Evolutionary conservation across 768 basidiomycete species (phyloP), one percentile per base, ranked within the genome.

Genomic region (Cytidiella melzeri): DNA sequence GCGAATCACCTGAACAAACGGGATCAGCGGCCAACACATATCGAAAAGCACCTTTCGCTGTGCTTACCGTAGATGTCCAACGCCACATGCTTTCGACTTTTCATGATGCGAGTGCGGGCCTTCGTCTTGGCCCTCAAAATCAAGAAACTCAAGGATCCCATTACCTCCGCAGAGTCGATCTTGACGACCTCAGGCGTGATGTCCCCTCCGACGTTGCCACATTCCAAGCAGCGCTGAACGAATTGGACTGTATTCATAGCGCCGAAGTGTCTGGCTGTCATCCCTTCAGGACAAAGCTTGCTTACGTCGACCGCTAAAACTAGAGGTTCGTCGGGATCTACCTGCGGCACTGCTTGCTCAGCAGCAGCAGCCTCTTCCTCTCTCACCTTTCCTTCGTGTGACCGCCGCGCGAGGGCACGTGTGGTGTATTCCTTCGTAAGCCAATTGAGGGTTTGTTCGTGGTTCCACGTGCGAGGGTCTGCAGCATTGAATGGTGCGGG

Each of bases 391-490:
- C 45, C 36, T 4, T 34, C 26, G 21, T 36, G 7, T 13, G 23
- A 43, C 12, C 13, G 24, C 9, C 52, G 43, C 1, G 25, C 41
- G 23, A 28, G 27, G 3, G 48, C 45, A 27, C 55, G 51, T 43
- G 51, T 47, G 19, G 56, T 52, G 52, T 65, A 67, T 45, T 61
- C 49, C 24, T 50, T 23, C 10, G 48, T 58, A n/a, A 68, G 55
- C 62, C 64, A 69, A n/a, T 49, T 56, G 46, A 54, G 36, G 15
- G 66, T 66, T 28, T 61, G 57, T 38, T 46, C 57, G 50, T 63
- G 58, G 46, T 64, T 47, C 67, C 67, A 69, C 4, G 67, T 69
- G 18, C 67, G 50, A 10, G 67, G 67, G 47, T 69, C 67, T 13
- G 47, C 36, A 0, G 60, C 47, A 45, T 68, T 61, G 55, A 65